Conservation (phyloP, 192 early-diverging fungal genomes). For the Diversispora epigaea region DNA sequence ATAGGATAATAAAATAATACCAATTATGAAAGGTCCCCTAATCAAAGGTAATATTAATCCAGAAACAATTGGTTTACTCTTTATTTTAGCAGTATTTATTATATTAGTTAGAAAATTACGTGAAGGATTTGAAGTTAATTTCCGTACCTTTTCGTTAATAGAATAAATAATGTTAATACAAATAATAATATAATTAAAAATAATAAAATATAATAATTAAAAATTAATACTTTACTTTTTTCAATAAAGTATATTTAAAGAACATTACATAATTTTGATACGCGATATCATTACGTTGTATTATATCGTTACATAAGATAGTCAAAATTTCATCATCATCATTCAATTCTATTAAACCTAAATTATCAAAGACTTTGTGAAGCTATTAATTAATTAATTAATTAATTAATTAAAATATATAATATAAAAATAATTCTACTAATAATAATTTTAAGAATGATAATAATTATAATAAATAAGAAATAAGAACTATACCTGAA, state of each 20-base stretch:
- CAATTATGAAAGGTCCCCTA: neutral
- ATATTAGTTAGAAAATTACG: conserved; percentile 14
- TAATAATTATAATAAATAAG: neutral
- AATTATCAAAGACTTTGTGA: neutral
- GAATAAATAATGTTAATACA: neutral
- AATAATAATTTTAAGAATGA: neutral
- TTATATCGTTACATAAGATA: neutral
- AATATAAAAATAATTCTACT: neutral
- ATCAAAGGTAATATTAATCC: conserved; percentile 27
- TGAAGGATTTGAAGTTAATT: conserved; percentile 16
- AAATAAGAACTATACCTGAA: neutral
- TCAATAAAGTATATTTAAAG: conserved; percentile 10
- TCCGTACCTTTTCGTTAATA: neutral
- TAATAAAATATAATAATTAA: neutral
- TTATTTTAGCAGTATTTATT: conserved; percentile 12
- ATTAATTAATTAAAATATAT: neutral
- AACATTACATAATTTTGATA: conserved; percentile 25
- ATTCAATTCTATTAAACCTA: neutral
- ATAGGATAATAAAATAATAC: neutral
- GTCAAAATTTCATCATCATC: neutral
- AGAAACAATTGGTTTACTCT: conserved; percentile 21
- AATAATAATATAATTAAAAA: neutral
- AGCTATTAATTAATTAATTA: neutral
- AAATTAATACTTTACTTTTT: conserved; percentile 15
- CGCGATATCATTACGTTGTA: conserved; percentile 4